A percentile compares a stretch with the other conserved stretches of the same genome.
phyloP scores from a whole-genome alignment of 2,329 filamentous ascomycete genomes.

The Penicillium nordicum region DNA sequence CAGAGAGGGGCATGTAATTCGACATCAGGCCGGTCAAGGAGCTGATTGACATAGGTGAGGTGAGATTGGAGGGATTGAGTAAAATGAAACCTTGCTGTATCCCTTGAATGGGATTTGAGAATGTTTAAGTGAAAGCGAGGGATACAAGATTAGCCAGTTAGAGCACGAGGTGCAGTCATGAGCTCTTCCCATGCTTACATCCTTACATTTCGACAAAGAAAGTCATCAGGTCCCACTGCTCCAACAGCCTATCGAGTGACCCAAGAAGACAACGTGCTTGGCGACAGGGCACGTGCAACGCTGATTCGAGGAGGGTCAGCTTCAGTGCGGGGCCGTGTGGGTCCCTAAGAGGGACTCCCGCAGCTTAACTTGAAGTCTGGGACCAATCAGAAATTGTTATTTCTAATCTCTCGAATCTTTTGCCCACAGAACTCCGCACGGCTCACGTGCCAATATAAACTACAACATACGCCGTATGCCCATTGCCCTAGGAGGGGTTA shows the following conservation, averaged over 20 bases:
- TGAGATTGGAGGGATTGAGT: neutral
- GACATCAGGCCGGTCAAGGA: slow-evolving; percentile 31
- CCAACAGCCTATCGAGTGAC: slow-evolving; percentile 16
- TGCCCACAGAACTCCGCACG: neutral
- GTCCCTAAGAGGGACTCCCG: neutral
- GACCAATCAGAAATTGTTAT: slow-evolving; percentile 7
- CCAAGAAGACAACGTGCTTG: slow-evolving; percentile 22
- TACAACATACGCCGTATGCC: neutral
- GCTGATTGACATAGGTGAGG: slow-evolving; percentile 29
- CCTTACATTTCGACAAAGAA: neutral
- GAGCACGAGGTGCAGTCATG: slow-evolving; percentile 7
- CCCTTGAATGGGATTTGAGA: slow-evolving; percentile 7
- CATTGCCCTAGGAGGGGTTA: neutral
- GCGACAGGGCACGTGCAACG: slow-evolving; percentile 20
- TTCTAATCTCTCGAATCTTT: slow-evolving; percentile 3
- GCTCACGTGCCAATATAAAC: neutral
- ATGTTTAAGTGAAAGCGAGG: slow-evolving; percentile 4
- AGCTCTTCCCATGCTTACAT: neutral
- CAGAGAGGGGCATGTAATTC: slow-evolving; percentile 26
- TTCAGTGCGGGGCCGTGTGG: neutral
- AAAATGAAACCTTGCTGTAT: neutral
- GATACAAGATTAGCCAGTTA: slow-evolving; percentile 3
- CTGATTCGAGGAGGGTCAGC: slow-evolving; percentile 19
- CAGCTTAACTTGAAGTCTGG: slow-evolving; percentile 10
- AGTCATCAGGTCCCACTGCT: slow-evolving; percentile 2